phyloP scores from a whole-genome alignment of 2,329 filamentous ascomycete species.

The Fusarium chlamydosporum region DNA sequence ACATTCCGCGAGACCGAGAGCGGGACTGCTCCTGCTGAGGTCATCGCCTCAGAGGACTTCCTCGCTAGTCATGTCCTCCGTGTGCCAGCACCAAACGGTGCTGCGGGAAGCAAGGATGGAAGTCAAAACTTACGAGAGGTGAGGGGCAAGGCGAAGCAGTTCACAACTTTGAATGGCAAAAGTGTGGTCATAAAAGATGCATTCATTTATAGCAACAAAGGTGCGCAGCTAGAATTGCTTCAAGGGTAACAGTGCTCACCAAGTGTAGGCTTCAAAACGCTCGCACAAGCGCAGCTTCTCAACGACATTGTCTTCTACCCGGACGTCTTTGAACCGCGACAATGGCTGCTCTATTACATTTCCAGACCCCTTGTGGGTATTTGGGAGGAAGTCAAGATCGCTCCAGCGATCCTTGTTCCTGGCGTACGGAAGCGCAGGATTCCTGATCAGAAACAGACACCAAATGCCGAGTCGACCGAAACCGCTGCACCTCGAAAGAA shows the following conservation, averaged over 20 bases:
- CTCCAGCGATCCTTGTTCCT: conserved; percentile 72
- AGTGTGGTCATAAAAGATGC: conserved; percentile 96
- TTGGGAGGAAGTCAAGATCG: conserved; percentile 81
- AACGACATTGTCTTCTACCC: conserved; percentile 90
- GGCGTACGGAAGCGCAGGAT: conserved; percentile 59
- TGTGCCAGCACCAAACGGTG: conserved; percentile 71
- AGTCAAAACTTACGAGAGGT: conserved; percentile 81
- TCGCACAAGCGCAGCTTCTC: conserved; percentile 90
- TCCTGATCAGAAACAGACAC: conserved; percentile 56
- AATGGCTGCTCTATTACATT: conserved; percentile 98
- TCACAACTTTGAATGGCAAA: conserved; percentile 90
- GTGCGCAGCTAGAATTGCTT: conserved; percentile 59
- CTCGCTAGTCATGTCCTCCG: conserved; percentile 96
- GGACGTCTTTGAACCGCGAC: conserved; percentile 87
- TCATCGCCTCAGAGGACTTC: conserved; percentile 92
- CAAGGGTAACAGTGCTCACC: conserved; percentile 44
- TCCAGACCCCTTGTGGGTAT: conserved; percentile 87
- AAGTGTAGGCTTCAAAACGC: conserved; percentile 83
- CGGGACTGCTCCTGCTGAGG: conserved; percentile 80
- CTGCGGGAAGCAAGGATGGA: conserved; percentile 69
- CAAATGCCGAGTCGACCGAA: conserved; percentile 60
- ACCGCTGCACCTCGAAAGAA: conserved; percentile 75
- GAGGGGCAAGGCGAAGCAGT: conserved; percentile 93
- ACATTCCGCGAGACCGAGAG: conserved; percentile 90
- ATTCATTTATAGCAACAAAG: conserved; percentile 96